phyloP scores from a whole-genome alignment of 805 yeast genomes.

The Metschnikowia drakensbergensis region DNA sequence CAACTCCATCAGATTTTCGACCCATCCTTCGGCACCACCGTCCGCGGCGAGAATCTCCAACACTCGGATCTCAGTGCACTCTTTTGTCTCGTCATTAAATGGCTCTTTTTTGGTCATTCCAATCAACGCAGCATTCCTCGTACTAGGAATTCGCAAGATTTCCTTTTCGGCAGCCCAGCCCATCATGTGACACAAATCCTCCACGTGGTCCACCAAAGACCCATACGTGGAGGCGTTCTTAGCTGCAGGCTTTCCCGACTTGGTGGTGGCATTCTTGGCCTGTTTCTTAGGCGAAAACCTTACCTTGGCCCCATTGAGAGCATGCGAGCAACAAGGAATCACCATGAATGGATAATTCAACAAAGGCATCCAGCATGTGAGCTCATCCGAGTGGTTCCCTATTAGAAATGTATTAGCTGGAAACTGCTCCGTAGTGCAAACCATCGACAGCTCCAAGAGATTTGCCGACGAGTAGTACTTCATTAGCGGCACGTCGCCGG shows the following conservation, averaged over 20 bases:
- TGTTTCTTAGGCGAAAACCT: slow-evolving; percentile 51
- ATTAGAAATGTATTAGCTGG: slow-evolving; percentile 73
- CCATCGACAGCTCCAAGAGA: slow-evolving; percentile 48
- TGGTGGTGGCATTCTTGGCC: slow-evolving; percentile 1
- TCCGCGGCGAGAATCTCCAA: slow-evolving; percentile 65
- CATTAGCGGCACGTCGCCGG: slow-evolving; percentile 38
- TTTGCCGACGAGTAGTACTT: slow-evolving; percentile 53
- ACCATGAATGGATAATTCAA: slow-evolving; percentile 84
- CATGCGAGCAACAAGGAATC: slow-evolving; percentile 94
- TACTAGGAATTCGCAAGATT: slow-evolving; percentile 88
- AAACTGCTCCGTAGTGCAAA: slow-evolving; percentile 59
- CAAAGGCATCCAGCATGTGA: slow-evolving; percentile 93
- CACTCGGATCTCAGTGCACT: slow-evolving; percentile 38
- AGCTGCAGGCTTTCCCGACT: neutral
- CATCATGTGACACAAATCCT: slow-evolving; percentile 54
- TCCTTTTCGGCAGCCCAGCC: slow-evolving; percentile 89
- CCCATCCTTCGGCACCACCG: slow-evolving; percentile 93
- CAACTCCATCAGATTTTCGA: slow-evolving; percentile 69
- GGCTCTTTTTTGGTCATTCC: slow-evolving; percentile 46
- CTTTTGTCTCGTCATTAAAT: slow-evolving; percentile 24
- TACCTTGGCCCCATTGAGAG: slow-evolving; percentile 68
- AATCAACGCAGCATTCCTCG: slow-evolving; percentile 86
- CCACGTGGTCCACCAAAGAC: slow-evolving; percentile 81
- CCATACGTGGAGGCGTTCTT: slow-evolving; percentile 64
- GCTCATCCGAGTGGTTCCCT: slow-evolving; percentile 93